Evolutionary conservation across 2,329 filamentous ascomycete species (phyloP).

Genomic region (Scedosporium boydii): DNA sequence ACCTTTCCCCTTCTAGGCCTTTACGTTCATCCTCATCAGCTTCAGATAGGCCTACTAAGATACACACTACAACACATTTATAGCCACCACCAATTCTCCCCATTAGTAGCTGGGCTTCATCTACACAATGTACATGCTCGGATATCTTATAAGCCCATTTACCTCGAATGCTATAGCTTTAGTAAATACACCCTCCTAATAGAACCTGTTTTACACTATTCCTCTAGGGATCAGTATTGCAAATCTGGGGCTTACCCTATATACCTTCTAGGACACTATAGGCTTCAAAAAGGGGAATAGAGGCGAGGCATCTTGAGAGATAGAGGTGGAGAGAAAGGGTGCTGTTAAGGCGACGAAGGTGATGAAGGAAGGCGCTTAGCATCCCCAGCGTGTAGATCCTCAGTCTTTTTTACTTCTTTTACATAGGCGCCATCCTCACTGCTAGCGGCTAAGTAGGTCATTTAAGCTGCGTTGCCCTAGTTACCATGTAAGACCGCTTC

Average conservation of each 20-base stretch:
- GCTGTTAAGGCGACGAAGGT: slow-evolving; percentile 15
- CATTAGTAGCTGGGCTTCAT: slow-evolving; percentile 55
- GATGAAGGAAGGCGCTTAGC: slow-evolving; percentile 33
- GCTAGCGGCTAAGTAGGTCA: slow-evolving; percentile 51
- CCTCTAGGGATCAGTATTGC: slow-evolving; percentile 40
- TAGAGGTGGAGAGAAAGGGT: too few relatives aligned
- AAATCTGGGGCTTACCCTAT: slow-evolving; percentile 36
- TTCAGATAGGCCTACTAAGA: slow-evolving; percentile 56
- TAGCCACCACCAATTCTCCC: slow-evolving; percentile 36
- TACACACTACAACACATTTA: slow-evolving; percentile 53
- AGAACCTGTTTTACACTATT: slow-evolving; percentile 48
- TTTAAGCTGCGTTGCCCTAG: too few relatives aligned
- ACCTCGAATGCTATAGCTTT: slow-evolving; percentile 41
- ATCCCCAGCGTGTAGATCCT: slow-evolving; percentile 45
- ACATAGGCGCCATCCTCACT: slow-evolving; percentile 45
- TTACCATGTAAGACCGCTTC: too few relatives aligned
- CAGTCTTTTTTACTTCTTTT: slow-evolving; percentile 56
- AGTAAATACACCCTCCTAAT: slow-evolving; percentile 22
- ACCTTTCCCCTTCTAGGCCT: slow-evolving; percentile 45
- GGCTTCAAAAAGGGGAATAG: slow-evolving; percentile 14
- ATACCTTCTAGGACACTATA: slow-evolving; percentile 41
- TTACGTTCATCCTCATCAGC: slow-evolving; percentile 48
- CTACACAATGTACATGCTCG: slow-evolving; percentile 51
- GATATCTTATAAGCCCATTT: slow-evolving; percentile 48
- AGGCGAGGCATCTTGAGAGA: slow-evolving; percentile 21